Conservation (phyloP, 2,329 filamentous ascomycete genomes). For the Trichoderma koningiopsis region DNA sequence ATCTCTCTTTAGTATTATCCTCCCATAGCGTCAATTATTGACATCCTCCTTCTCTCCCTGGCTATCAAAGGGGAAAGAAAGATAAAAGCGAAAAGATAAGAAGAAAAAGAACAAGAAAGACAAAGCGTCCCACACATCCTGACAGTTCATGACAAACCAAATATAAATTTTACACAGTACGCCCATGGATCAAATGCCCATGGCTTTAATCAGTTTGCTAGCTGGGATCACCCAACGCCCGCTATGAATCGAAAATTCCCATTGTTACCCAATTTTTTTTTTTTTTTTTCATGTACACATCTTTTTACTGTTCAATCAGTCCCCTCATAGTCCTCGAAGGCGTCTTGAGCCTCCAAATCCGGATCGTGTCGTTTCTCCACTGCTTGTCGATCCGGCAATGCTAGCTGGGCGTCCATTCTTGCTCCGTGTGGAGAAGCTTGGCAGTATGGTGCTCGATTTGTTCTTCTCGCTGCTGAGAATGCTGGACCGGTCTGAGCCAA, state of each 20-base stretch:
- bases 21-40: background rate
- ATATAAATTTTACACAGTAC: background rate
- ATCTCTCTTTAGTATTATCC: background rate
- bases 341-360: slow-evolving; percentile 27
- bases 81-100: background rate
- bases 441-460: slow-evolving; percentile 39
- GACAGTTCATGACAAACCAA: background rate
- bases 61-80: background rate
- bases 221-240: background rate
- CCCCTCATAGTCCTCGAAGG: slow-evolving; percentile 5
- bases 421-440: slow-evolving; percentile 41
- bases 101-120: background rate
- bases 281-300: background rate
- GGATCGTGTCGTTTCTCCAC: slow-evolving; percentile 34
- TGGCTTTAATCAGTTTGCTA: background rate
- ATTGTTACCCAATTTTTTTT: background rate
- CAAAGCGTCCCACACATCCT: background rate
- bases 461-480: slow-evolving; percentile 41
- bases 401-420: slow-evolving; percentile 38
- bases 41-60: background rate
- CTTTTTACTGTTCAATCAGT: slow-evolving; percentile 19
- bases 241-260: slow-evolving; percentile 4
- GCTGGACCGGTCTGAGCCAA: slow-evolving; percentile 36
- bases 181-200: background rate
- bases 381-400: slow-evolving; percentile 39